These are phyloP conservation scores for Pythium folliculosum DNA, from an alignment of 352 stramenopile genomes.

Conservation along the genomic window DNA sequence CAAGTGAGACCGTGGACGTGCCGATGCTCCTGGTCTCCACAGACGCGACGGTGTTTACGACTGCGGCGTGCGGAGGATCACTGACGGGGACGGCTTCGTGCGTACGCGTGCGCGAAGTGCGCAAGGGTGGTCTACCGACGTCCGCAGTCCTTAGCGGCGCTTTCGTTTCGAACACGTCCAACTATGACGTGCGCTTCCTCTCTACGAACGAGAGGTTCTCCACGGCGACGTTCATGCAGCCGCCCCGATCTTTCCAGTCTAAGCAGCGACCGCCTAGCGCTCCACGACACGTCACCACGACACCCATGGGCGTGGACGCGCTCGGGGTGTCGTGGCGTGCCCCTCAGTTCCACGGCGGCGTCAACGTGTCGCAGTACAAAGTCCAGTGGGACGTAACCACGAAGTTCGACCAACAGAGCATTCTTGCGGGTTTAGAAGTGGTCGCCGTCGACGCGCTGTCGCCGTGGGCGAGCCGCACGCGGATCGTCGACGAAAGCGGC, in stretches of 20 bases:
- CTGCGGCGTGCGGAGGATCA: conserved; percentile 54
- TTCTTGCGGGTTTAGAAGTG: conserved; percentile 51
- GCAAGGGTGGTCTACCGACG: conserved; percentile 40
- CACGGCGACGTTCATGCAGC: conserved; percentile 27
- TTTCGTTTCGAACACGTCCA: conserved; percentile 29
- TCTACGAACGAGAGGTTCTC: conserved; percentile 41
- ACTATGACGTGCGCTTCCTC: conserved; percentile 48
- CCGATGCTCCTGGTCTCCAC: conserved; percentile 52
- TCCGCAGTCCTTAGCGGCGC: conserved; percentile 19
- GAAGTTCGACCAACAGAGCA: conserved; percentile 78
- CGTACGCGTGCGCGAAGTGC: conserved; percentile 35
- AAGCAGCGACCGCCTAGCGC: conserved; percentile 33
- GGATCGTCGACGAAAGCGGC: neutral
- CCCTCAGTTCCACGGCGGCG: conserved; percentile 68
- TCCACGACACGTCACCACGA: conserved; percentile 34
- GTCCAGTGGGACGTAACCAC: conserved; percentile 92
- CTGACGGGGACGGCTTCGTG: conserved; percentile 63
- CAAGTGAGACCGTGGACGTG: conserved; percentile 32
- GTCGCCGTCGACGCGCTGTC: conserved; percentile 23
- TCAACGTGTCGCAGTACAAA: conserved; percentile 87
- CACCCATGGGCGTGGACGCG: conserved; percentile 37
- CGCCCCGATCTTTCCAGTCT: conserved; percentile 30
- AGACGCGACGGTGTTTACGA: conserved; percentile 39
- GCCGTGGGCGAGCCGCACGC: neutral
- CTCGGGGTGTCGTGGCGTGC: conserved; percentile 78